phyloP scores from a whole-genome alignment of 495 filamentous ascomycete genomes.

The Pseudevernia furfuracea region DNA sequence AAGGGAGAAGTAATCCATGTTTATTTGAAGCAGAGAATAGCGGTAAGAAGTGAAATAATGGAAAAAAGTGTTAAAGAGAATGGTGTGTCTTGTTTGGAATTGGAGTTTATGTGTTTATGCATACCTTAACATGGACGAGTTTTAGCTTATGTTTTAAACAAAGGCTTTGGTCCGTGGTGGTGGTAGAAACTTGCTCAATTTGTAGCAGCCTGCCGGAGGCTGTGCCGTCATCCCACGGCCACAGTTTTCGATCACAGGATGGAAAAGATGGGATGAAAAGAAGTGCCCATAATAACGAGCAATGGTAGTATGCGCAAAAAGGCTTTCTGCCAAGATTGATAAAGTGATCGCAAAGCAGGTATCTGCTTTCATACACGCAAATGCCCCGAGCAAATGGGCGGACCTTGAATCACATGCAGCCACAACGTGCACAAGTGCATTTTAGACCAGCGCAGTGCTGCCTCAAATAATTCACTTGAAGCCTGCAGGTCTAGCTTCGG shows the following conservation, averaged over 20 bases:
- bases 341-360: not conserved
- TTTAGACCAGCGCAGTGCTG: not conserved
- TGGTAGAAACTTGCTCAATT: not conserved
- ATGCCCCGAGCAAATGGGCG: not conserved
- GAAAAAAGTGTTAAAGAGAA: not conserved
- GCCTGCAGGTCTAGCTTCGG: constrained; percentile 30
- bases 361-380: not conserved
- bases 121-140: not conserved
- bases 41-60: not conserved
- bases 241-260: not conserved
- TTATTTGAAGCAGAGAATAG: not conserved
- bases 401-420: not conserved
- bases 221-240: not conserved
- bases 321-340: not conserved
- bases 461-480: constrained; percentile 29
- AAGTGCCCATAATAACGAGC: not conserved
- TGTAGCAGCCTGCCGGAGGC: not conserved
- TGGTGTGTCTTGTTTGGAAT: not conserved
- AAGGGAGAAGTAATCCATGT: not conserved
- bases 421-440: not conserved
- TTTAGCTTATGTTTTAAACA: not conserved
- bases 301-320: not conserved
- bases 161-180: not conserved
- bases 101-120: not conserved
- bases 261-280: not conserved